These are phyloP conservation scores for Eucalyptus virginea DNA, from an alignment of 345 rosid species.

Conservation along the genomic window DNA sequence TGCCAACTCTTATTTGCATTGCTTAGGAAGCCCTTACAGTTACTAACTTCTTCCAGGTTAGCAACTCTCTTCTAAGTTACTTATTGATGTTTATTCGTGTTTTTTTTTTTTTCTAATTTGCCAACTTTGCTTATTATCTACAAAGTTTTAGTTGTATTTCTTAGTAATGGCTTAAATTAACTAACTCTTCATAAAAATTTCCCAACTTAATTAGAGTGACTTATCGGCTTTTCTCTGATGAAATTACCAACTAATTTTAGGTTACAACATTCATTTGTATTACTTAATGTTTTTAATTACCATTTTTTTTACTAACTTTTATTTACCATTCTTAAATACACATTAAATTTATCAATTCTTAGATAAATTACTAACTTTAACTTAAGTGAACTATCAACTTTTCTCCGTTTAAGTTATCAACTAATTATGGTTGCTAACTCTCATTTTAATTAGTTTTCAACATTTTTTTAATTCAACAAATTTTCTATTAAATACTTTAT, in stretches of 20 bases:
- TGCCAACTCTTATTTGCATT: background rate
- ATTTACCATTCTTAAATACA: background rate
- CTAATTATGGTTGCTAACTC: background rate
- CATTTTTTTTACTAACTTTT: background rate
- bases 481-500: background rate
- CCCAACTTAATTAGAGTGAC: background rate
- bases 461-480: background rate
- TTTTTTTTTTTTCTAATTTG: background rate
- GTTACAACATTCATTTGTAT: background rate
- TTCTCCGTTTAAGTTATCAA: background rate
- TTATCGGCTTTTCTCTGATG: background rate
- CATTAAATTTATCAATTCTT: background rate
- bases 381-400: background rate
- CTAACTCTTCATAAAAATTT: background rate
- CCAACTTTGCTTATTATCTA: background rate
- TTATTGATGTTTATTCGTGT: background rate
- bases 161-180: background rate
- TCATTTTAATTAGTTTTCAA: background rate
- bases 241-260: background rate
- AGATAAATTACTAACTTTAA: background rate
- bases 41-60: background rate
- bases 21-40: background rate
- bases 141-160: background rate
- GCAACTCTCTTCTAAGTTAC: background rate
- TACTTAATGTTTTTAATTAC: background rate